Conservation (phyloP, 108 stramenopile species). For the Nitzschia inconspicua region DNA sequence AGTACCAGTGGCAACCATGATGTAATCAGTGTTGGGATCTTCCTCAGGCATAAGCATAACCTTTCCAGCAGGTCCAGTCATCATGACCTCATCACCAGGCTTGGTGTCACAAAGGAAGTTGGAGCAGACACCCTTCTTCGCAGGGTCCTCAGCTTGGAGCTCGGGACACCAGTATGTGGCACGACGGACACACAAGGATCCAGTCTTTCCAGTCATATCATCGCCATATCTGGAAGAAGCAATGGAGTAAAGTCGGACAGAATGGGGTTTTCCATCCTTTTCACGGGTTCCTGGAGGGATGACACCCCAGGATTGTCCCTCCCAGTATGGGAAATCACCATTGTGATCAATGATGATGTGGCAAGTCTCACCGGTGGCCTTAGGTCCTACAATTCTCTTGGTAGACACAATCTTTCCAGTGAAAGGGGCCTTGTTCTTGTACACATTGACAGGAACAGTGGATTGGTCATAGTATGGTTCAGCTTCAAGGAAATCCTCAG, state of each 20-base stretch:
- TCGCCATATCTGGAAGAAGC: slow-evolving; percentile 97
- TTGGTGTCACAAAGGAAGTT: slow-evolving; percentile 95
- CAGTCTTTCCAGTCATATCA: slow-evolving; percentile 95
- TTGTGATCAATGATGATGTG: slow-evolving; percentile 98
- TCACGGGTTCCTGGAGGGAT: slow-evolving; percentile 90
- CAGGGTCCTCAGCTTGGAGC: slow-evolving; percentile 92
- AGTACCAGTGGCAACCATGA: slow-evolving; percentile 98
- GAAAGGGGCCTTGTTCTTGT: slow-evolving; percentile 97
- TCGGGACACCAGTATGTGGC: slow-evolving; percentile 95
- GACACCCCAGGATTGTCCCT: slow-evolving; percentile 98
- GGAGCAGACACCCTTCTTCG: slow-evolving; percentile 97
- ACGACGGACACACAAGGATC: slow-evolving; percentile 95
- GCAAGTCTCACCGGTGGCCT: slow-evolving; percentile 97
- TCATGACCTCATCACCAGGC: slow-evolving; percentile 81
- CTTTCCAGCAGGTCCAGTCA: slow-evolving; percentile 96
- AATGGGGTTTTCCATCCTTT: slow-evolving; percentile 96
- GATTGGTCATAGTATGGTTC: slow-evolving; percentile 93
- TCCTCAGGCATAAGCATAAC: slow-evolving; percentile 98
- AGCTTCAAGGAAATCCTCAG: slow-evolving; percentile 96
- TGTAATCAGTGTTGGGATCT: slow-evolving; percentile 88
- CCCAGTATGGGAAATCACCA: slow-evolving; percentile 97
- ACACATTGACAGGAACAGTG: slow-evolving; percentile 88
- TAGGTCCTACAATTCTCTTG: slow-evolving; percentile 96
- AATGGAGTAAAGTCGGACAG: slow-evolving; percentile 97
- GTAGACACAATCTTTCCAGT: slow-evolving; percentile 94